Evolutionary conservation across 176 grass and related monocot species (phyloP).

Genomic region (Phoenix dactylifera): DNA sequence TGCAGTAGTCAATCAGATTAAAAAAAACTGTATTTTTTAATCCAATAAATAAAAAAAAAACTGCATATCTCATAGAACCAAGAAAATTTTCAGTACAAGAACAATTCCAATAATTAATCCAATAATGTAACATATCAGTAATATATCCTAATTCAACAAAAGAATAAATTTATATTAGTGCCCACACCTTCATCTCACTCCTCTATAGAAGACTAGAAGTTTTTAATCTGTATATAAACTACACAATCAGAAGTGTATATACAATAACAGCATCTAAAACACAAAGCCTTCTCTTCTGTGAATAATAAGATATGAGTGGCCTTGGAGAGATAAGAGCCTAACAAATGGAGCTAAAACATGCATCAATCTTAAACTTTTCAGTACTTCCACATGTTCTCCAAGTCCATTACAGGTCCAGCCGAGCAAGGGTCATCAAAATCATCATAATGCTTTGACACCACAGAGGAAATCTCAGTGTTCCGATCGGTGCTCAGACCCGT

Average conservation of each 20-base stretch:
- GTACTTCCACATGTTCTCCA: conserved; percentile 19
- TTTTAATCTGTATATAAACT: neutral
- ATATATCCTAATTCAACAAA: no score
- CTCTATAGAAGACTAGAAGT: no score
- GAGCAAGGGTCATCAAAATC: conserved; percentile 26
- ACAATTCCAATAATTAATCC: no score
- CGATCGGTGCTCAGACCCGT: conserved; percentile 16
- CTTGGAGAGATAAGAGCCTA: neutral
- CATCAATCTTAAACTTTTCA: neutral
- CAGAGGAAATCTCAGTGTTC: conserved; percentile 80
- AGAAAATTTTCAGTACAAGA: no score
- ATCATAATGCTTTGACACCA: conserved; percentile 18
- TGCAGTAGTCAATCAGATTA: no score
- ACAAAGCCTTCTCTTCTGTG: neutral
- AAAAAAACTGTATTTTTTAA: no score
- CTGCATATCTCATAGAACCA: no score
- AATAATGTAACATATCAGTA: no score
- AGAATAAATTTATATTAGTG: no score
- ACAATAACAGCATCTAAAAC: neutral
- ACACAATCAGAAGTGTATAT: neutral
- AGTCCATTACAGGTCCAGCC: conserved; percentile 14
- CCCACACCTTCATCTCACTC: no score
- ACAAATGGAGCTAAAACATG: neutral
- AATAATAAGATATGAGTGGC: conserved; percentile 2
- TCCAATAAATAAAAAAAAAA: no score